These are phyloP conservation scores for Phytophthora citrophthora DNA, from an alignment of 352 stramenopile species.

Conservation along the genomic window DNA sequence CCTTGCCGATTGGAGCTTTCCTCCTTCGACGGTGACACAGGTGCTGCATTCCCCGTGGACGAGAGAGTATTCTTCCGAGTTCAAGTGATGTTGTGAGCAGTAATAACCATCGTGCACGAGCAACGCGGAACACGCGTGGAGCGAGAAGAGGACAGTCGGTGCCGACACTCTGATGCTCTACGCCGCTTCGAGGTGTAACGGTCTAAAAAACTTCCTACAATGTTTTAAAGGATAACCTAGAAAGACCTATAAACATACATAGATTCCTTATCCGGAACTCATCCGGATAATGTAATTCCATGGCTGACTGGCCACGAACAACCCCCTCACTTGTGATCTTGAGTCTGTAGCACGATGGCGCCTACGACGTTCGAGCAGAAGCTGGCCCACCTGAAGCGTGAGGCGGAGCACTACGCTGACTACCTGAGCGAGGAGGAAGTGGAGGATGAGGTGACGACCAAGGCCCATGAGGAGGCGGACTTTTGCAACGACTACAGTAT, in stretches of 20 bases:
- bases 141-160: constrained; percentile 27
- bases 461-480: constrained; percentile 76
- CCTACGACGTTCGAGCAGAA: constrained; percentile 81
- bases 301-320: constrained; percentile 13
- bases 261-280: neutral
- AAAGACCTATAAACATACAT: neutral
- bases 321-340: too few species aligned
- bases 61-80: constrained; percentile 25
- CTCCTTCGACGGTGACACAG: constrained; percentile 4
- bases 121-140: constrained; percentile 14
- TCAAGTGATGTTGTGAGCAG: constrained; percentile 20
- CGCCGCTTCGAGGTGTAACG: constrained; percentile 29
- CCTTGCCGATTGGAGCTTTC: neutral
- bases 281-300: neutral
- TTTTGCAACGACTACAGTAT: constrained; percentile 85
- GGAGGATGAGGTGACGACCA: constrained; percentile 65
- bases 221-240: neutral
- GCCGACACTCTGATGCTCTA: neutral
- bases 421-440: constrained; percentile 85
- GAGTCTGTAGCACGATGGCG: constrained; percentile 40
- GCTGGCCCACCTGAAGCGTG: constrained; percentile 68
- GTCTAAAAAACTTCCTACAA: neutral
- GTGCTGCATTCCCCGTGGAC: constrained; percentile 12
- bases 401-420: constrained; percentile 79
- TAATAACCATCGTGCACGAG: constrained; percentile 16